Percentiles rank a stretch among this genome's conserved stretches.
phyloP scores from a whole-genome alignment of 2,329 filamentous ascomycete genomes.

The Botrytis paeoniae region DNA sequence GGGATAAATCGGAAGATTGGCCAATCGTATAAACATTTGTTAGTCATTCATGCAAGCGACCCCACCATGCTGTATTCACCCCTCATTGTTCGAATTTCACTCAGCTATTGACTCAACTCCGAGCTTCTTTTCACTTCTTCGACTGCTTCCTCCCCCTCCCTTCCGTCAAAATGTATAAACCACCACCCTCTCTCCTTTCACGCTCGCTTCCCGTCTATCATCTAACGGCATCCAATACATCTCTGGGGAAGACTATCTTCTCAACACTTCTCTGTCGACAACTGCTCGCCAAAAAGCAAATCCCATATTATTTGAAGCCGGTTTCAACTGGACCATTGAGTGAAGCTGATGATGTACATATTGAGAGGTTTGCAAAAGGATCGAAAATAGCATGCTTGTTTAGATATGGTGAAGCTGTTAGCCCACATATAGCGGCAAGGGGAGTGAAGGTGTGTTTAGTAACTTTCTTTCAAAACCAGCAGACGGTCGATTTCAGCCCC shows the following conservation, averaged over 20 bases:
- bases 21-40: background rate
- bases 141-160: background rate
- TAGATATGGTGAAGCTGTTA: conserved; percentile 71
- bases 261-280: conserved; percentile 18
- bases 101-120: background rate
- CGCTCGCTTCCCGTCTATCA: conserved; percentile 11
- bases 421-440: conserved; percentile 70
- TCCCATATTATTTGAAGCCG: conserved; percentile 65
- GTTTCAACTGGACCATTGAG: conserved; percentile 70
- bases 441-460: conserved; percentile 16
- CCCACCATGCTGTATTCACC: conserved; percentile 8
- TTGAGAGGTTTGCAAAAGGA: conserved; percentile 55
- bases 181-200: conserved; percentile 14
- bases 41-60: background rate
- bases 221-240: conserved; percentile 16
- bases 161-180: conserved; percentile 7
- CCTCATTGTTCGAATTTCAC: background rate
- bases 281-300: conserved; percentile 6
- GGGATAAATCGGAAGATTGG: background rate
- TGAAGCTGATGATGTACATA: conserved; percentile 66
- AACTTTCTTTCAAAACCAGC: background rate
- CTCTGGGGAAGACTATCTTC: conserved; percentile 18
- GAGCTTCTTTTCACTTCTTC: background rate
- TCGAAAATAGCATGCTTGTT: conserved; percentile 60
- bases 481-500: background rate